Percentiles rank a stretch among this genome's conserved stretches.
phyloP scores from a whole-genome alignment of 352 stramenopile species.

The Pythium dissimile region DNA sequence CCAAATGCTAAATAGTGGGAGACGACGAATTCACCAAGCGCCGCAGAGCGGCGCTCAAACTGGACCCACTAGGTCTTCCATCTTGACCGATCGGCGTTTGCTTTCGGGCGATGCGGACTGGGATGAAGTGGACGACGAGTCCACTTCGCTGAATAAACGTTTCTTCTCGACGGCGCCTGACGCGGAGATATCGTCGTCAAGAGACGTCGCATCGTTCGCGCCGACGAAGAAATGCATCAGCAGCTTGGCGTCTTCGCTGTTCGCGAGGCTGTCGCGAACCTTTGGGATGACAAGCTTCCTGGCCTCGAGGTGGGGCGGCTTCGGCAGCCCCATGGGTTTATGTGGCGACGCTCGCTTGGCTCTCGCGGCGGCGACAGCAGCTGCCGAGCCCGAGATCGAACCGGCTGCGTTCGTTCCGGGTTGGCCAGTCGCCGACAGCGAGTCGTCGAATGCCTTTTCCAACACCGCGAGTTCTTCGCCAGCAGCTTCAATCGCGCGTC shows the following conservation, averaged over 20 bases:
- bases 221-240: conserved; percentile 75
- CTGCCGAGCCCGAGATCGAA: not conserved
- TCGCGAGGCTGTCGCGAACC: conserved; percentile 17
- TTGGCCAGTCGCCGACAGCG: conserved; percentile 36
- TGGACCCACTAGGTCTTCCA: conserved; percentile 31
- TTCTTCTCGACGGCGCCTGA: conserved; percentile 51
- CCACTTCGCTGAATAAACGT: conserved; percentile 40
- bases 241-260: conserved; percentile 70
- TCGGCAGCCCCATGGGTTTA: conserved; percentile 13
- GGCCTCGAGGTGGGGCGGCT: conserved; percentile 20
- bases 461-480: conserved; percentile 53
- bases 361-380: not conserved
- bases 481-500: conserved; percentile 45
- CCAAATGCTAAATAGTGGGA: conserved; percentile 23
- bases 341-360: conserved; percentile 18
- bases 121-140: conserved; percentile 14
- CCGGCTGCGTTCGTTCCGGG: not conserved
- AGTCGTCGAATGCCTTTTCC: conserved; percentile 71
- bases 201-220: conserved; percentile 34
- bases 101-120: conserved; percentile 17
- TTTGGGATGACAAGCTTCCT: conserved; percentile 24
- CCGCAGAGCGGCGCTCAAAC: not conserved
- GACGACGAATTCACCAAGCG: not conserved
- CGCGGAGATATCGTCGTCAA: conserved; percentile 18
- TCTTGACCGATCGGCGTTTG: conserved; percentile 48